Conservation (phyloP, 176 grass and related monocot genomes). For the Triticum turgidum region DNA sequence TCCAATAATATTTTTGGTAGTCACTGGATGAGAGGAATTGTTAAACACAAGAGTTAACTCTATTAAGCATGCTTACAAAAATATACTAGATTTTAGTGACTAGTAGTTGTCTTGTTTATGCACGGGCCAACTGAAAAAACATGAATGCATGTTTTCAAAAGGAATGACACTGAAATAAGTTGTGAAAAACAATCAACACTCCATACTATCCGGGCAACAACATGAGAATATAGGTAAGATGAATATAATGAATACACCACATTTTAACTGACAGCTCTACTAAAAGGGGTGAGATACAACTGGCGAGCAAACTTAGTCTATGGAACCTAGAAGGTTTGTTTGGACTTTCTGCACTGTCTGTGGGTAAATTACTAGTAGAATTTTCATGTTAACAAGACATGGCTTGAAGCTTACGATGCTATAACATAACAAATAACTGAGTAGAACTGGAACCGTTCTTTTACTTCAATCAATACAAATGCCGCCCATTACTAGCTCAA, state of each 20-base stretch:
- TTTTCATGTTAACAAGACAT: neutral
- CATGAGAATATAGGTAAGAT: conserved; percentile 13
- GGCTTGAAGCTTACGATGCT: neutral
- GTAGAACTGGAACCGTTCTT: neutral
- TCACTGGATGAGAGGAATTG: neutral
- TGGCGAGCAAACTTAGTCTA: neutral
- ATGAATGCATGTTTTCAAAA: neutral
- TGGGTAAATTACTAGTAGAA: neutral
- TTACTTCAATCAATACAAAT: neutral
- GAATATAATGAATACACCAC: neutral
- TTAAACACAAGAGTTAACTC: neutral
- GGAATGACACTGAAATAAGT: neutral
- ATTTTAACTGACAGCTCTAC: neutral
- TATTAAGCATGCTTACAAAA: neutral
- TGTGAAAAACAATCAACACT: neutral
- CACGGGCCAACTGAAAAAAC: neutral
- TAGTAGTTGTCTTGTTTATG: neutral
- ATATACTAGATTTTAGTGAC: neutral
- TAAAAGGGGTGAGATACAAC: neutral
- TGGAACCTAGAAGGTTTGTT: conserved; percentile 12
- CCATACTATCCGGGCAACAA: neutral
- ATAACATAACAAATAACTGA: neutral
- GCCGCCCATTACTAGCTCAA: neutral
- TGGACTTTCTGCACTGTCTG: neutral
- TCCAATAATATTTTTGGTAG: neutral